These are phyloP conservation scores for Spencermartinsiella ligniputridi DNA, from an alignment of 1,139 yeast species.

Conservation along the genomic window DNA sequence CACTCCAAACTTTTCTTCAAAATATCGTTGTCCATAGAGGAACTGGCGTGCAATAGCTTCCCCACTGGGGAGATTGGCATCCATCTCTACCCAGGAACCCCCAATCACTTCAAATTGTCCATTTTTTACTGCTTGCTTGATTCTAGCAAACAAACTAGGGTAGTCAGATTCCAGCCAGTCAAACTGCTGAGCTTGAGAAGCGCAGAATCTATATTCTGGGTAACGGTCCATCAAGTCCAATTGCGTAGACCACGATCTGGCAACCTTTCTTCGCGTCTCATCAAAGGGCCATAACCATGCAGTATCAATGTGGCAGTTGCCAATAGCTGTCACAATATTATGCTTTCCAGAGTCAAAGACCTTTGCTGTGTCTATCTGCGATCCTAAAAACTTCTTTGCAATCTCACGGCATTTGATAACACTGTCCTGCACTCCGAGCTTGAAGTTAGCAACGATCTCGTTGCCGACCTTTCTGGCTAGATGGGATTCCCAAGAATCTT, in stretches of 20 bases:
- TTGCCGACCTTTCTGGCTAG: constrained; percentile 75
- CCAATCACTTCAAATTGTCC: constrained; percentile 85
- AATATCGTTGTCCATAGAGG: constrained; percentile 79
- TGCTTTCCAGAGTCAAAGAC: constrained; percentile 43
- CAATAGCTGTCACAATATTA: constrained; percentile 63
- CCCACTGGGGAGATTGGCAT: constrained; percentile 89
- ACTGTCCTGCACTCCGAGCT: constrained; percentile 43
- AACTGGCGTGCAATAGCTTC: constrained; percentile 86
- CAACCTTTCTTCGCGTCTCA: constrained; percentile 81
- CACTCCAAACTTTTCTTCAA: constrained; percentile 67
- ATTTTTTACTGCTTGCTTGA: constrained; percentile 59
- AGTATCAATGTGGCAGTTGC: constrained; percentile 93
- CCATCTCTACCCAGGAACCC: constrained; percentile 96
- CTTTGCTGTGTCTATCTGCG: constrained; percentile 53
- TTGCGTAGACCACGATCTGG: constrained; percentile 91
- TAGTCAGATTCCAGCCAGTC: constrained; percentile 82
- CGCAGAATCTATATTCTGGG: constrained; percentile 87
- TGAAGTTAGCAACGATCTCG: constrained; percentile 76
- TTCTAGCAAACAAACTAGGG: constrained; percentile 62
- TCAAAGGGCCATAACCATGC: constrained; percentile 98
- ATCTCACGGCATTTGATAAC: constrained; percentile 60
- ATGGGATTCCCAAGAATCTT: constrained; percentile 72
- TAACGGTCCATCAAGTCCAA: constrained; percentile 73
- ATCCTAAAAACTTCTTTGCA: constrained; percentile 63
- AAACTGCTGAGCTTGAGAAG: constrained; percentile 92